A percentile compares a stretch with the other conserved stretches of the same genome.
Conservation (phyloP, 805 yeast species). For the Metschnikowia cubensis region DNA sequence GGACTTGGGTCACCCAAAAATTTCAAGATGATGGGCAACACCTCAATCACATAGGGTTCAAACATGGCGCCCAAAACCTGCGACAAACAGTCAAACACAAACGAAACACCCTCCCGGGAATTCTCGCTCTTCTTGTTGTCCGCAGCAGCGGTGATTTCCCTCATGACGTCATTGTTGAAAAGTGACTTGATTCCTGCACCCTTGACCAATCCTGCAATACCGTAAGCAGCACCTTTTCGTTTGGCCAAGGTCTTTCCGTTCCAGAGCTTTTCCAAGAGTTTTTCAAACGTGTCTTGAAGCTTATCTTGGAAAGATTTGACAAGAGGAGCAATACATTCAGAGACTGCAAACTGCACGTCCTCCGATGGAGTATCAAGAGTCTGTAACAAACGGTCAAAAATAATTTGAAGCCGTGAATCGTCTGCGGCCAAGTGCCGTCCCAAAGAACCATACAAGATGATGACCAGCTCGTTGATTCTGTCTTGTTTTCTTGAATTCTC, state of each 20-base stretch:
- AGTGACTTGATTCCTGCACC: conserved; percentile 84
- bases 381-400: conserved; percentile 63
- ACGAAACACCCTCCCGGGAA: conserved; percentile 83
- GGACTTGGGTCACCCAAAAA: conserved; percentile 80
- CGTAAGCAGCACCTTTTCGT: conserved; percentile 95
- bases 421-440: conserved; percentile 73
- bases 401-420: conserved; percentile 63
- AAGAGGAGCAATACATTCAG: conserved; percentile 82
- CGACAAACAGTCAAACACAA: conserved; percentile 82
- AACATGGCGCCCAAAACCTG: conserved; percentile 68
- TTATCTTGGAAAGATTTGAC: conserved; percentile 53
- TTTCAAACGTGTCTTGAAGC: conserved; percentile 53
- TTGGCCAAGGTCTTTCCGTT: conserved; percentile 42
- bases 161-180: conserved; percentile 69
- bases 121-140: conserved; percentile 77
- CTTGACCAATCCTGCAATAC: conserved; percentile 87
- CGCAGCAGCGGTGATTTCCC: conserved; percentile 73
- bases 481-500: conserved; percentile 50
- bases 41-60: conserved; percentile 92
- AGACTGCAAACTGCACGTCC: conserved; percentile 82
- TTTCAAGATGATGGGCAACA: conserved; percentile 74
- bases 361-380: conserved; percentile 87
- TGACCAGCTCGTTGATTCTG: conserved; percentile 69
- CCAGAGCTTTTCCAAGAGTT: conserved; percentile 58
- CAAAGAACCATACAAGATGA: conserved; percentile 84